Base-by-base conservation (phyloP, 371 early-diverging fungal species). In the Mucor racemosus region DNA sequence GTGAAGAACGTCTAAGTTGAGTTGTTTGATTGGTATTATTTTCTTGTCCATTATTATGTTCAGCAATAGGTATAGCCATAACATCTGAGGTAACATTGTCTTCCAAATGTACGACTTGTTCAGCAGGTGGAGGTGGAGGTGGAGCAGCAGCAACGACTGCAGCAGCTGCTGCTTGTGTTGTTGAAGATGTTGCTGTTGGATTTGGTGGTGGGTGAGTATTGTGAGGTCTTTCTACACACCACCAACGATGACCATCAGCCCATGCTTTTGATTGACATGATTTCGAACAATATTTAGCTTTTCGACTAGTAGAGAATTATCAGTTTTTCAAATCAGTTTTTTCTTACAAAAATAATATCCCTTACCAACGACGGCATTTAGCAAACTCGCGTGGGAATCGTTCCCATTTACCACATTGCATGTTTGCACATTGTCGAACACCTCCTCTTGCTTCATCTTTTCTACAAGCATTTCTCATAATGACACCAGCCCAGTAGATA, bases 401-500 rank as follows among this genome's bases (percentile, higher is more conserved):
- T 69, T 92, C 93, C 92, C 91, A 92, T 64, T 87, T 86, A 60
- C 90, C 89, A 71, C 93, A 92, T 54, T 86, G 83, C 70, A 91
- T 86, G 67, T 91, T 85, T 26, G 92, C 90, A 69, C 93, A 92
- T 68, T 89, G 91, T 48, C 92, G 84, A 42, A 91, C 80, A 42
- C 90, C 90, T 59, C 88, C 85, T 48, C 85, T 85, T 44, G 80
- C 72, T 62, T 92, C 92, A 68, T 92, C 91, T 65, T 90, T 91
- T 58, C 91, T 85, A 68, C 91, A 92, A 60, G 88, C 87, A 73
- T 92, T 92, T 74, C 92, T 86, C 93, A 92, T 92, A 60, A 92
- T 90, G 13, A 90, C 89, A 15, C 87, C 86, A 9, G 93, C 91
- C 93, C 93, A 92, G 65, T 89, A 87, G 54, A 87, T 88, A 61